phyloP scores from a whole-genome alignment of 257 asterid species.

The Solanum dulcamara region DNA sequence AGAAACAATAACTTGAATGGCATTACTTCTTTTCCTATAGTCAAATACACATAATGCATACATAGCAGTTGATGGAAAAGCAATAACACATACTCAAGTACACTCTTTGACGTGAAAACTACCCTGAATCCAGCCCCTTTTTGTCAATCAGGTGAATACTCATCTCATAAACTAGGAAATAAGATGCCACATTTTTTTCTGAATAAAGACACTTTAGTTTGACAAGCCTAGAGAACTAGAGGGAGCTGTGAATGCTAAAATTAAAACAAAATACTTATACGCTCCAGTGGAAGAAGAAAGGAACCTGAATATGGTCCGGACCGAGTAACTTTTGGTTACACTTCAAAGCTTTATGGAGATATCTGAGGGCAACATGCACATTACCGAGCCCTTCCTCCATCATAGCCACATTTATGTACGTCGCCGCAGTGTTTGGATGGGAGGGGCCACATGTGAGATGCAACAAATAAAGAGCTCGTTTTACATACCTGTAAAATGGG shows the following conservation, averaged over 20 bases:
- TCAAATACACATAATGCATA: background rate
- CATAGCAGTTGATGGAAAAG: background rate
- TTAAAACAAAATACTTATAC: background rate
- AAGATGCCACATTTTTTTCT: background rate
- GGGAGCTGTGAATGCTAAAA: background rate
- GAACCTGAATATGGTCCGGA: conserved; percentile 96
- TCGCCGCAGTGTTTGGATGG: conserved; percentile 99
- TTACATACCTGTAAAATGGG: conserved; percentile 61
- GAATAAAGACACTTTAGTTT: background rate
- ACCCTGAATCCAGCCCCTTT: background rate
- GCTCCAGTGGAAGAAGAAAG: background rate
- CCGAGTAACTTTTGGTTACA: conserved; percentile 86
- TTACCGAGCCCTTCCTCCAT: conserved; percentile 99
- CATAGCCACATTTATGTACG: conserved; percentile 97
- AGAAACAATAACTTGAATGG: background rate
- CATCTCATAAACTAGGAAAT: background rate
- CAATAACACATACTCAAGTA: background rate
- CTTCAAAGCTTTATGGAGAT: conserved; percentile 97
- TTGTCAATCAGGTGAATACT: background rate
- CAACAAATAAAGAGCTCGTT: conserved; percentile 93
- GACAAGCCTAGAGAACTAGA: background rate
- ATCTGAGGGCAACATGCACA: conserved; percentile 96
- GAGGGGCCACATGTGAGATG: conserved; percentile 97
- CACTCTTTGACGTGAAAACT: background rate
- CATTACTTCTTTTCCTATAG: background rate